A percentile compares a stretch with the other conserved stretches of the same genome.
Conservation (phyloP, 192 early-diverging fungal genomes). For the Podila minutissima region DNA sequence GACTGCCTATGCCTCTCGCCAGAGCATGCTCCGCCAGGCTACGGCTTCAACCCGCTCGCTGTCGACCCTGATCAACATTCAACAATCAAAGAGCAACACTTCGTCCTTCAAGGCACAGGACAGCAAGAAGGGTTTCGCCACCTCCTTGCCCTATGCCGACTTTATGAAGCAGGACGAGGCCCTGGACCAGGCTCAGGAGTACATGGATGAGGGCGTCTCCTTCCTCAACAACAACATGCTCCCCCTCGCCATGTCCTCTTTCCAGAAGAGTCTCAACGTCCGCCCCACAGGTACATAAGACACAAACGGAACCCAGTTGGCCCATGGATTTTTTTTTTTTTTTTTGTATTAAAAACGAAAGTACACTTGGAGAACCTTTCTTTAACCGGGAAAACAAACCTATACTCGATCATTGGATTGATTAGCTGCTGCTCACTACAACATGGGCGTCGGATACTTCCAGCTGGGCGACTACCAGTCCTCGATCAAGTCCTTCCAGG, state of each 20-base stretch:
- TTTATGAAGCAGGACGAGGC: constrained; percentile 29
- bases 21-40: background rate
- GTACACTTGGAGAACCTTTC: no score
- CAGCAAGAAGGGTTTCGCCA: constrained; percentile 3
- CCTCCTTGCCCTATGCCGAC: constrained; percentile 15
- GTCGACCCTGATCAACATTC: constrained; percentile 11
- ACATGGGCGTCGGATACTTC: constrained; percentile 50
- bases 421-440: constrained; percentile 45
- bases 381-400: no score
- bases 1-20: constrained; percentile 1
- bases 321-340: no score
- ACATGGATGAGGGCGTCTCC: constrained; percentile 42
- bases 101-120: background rate
- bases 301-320: no score
- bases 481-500: constrained; percentile 47
- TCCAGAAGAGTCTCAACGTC: constrained; percentile 48
- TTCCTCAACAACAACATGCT: constrained; percentile 44
- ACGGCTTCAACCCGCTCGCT: constrained; percentile 8
- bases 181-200: constrained; percentile 37
- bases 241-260: constrained; percentile 45
- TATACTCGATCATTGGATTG: no score
- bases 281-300: constrained; percentile 36
- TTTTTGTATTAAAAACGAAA: no score
- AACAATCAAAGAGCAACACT: constrained; percentile 2
- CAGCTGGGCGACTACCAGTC: constrained; percentile 45